Base-by-base conservation (phyloP, 352 stramenopile genomes). In the Phytopythium cucurbitacearum region DNA sequence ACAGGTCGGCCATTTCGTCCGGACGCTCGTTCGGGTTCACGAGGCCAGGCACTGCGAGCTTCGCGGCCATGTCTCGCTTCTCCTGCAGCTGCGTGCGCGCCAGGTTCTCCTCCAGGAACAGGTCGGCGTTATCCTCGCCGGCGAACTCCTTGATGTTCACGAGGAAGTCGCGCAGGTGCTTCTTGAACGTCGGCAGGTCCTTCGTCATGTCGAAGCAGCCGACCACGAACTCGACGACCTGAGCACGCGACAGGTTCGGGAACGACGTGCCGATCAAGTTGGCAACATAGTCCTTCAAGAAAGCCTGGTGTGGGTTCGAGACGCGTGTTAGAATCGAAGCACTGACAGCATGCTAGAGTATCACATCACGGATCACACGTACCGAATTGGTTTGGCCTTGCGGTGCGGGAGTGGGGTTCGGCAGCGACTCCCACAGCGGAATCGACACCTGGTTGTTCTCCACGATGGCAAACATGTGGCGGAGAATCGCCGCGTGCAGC, bases 131-230 rank as follows among this genome's bases (percentile, higher is more conserved):
- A 72, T 99, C 96, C 78, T 99, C 96, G 4, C 84, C 80, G 7
- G 84, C 96, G 71, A 99, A 99, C 69, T 99, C 97, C 66, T 92
- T 99, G 51, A 99, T 81, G 60, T 98, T 95, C 51, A 99, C 97
- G 33, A 99, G 85, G 78, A 99, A 99, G 70, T 99, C 97, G 59
- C 97, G 89, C 60, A 99, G 67, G 70, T 99, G 97, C 56, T 97
- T 98, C 81, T 99, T 99, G 78, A 99, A 99, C 41, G 92, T 91
- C 45, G 85, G 74, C 44, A 99, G 73, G 64, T 99, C 97, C 80
- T 98, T 98, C 32, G 92, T 93, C 54, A 98, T 80, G 69, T 99
- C 95, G 64, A 99, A 98, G 75, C 98, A 97, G 9, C 96, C 96
- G 37, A 97, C 76, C 9, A 99, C 96, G 69, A 99, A 99, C 62